Evolutionary conservation across 2,329 filamentous ascomycete genomes (phyloP).

Genomic region (Fusarium duplospermum): DNA sequence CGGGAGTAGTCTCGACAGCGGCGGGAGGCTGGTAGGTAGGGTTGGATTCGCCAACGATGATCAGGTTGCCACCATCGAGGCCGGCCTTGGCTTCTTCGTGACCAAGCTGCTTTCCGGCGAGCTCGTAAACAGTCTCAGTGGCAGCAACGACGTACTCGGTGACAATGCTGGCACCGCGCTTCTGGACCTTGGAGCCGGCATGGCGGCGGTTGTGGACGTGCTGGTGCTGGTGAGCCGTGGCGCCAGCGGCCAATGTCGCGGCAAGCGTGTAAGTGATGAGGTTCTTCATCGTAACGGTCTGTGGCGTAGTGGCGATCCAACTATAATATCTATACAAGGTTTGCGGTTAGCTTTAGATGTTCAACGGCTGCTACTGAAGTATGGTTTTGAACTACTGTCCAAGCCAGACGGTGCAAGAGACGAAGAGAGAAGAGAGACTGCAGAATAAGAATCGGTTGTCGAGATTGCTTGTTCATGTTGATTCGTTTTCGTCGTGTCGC

Average conservation of each 20-base stretch:
- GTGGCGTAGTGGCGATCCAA: slow-evolving; percentile 24
- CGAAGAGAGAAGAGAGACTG: slow-evolving; percentile 1
- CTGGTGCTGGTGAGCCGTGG: slow-evolving; percentile 69
- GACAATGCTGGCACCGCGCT: slow-evolving; percentile 58
- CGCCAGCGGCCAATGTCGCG: slow-evolving; percentile 64
- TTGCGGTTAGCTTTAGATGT: slow-evolving; percentile 29
- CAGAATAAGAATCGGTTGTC: background rate
- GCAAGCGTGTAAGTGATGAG: slow-evolving; percentile 62
- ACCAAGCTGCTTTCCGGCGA: slow-evolving; percentile 72
- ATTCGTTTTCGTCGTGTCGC: background rate
- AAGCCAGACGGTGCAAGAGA: background rate
- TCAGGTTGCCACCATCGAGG: slow-evolving; percentile 76
- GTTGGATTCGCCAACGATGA: slow-evolving; percentile 70
- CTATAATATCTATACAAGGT: slow-evolving; percentile 27
- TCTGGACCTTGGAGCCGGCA: slow-evolving; percentile 58
- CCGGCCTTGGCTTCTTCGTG: slow-evolving; percentile 76
- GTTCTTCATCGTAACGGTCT: slow-evolving; percentile 59
- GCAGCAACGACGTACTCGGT: slow-evolving; percentile 69
- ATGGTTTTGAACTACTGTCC: background rate
- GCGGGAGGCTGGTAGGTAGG: slow-evolving; percentile 63
- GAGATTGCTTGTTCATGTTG: background rate
- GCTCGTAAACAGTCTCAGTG: slow-evolving; percentile 77
- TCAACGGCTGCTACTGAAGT: slow-evolving; percentile 7
- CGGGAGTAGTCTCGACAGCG: slow-evolving; percentile 50
- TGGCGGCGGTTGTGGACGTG: slow-evolving; percentile 70